Conservation (phyloP, 1,284 basidiomycete genomes). For the Moniliella sp. region DNA sequence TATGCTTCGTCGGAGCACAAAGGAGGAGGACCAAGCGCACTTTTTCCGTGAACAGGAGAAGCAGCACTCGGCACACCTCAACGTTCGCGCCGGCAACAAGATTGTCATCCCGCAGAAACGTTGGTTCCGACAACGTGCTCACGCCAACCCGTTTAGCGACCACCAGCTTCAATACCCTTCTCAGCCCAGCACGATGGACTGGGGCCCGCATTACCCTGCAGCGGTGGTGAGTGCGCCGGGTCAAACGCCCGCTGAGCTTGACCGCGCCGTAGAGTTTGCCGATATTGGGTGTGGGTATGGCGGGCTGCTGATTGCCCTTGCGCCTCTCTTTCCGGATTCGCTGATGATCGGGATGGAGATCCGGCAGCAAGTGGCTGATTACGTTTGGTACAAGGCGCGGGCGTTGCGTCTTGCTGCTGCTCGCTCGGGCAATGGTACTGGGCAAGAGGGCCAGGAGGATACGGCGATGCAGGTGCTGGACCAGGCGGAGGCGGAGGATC, state of each 20-base stretch:
- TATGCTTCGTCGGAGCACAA: background rate
- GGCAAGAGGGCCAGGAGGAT: background rate
- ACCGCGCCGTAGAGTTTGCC: constrained; percentile 64
- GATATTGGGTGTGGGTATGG: constrained; percentile 97
- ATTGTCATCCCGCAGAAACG: constrained; percentile 48
- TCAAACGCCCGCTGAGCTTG: constrained; percentile 1
- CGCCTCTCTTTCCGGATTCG: constrained; percentile 70
- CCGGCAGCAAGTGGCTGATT: constrained; percentile 81
- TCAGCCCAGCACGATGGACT: constrained; percentile 59
- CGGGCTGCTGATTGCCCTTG: constrained; percentile 69
- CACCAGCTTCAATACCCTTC: constrained; percentile 47
- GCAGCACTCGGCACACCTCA: constrained; percentile 1
- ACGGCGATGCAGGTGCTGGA: background rate
- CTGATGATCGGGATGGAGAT: constrained; percentile 97
- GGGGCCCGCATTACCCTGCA: constrained; percentile 50
- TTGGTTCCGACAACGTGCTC: constrained; percentile 85
- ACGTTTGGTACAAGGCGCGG: constrained; percentile 76
- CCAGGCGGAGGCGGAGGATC: background rate
- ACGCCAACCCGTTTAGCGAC: constrained; percentile 94
- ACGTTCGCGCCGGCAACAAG: background rate
- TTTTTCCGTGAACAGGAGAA: constrained; percentile 1
- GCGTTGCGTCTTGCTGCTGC: constrained; percentile 49
- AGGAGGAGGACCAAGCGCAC: background rate
- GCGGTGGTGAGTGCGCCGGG: constrained; percentile 1
- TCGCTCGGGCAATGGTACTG: background rate